These are phyloP conservation scores for Papiliotrema terrestris DNA, from an alignment of 1,284 basidiomycete species.

Conservation along the genomic window DNA sequence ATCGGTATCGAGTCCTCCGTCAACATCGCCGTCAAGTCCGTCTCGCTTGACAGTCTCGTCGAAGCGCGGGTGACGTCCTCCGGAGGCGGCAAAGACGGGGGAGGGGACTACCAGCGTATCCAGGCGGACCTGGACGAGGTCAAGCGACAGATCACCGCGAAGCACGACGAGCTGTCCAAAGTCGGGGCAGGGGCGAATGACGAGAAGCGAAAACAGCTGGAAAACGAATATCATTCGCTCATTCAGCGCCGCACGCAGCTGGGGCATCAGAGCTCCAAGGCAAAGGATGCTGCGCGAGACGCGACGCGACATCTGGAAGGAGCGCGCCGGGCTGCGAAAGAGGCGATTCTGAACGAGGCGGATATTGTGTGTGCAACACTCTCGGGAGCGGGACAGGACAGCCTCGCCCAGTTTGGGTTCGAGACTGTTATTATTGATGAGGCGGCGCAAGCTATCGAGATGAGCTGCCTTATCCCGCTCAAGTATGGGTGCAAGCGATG, in stretches of 20 bases:
- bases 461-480: constrained; percentile 93
- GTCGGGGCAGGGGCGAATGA: constrained; percentile 36
- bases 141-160: constrained; percentile 60
- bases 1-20: constrained; percentile 78
- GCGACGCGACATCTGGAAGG: constrained; percentile 69
- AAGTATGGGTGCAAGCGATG: constrained; percentile 82
- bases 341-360: constrained; percentile 77
- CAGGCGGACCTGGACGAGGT: constrained; percentile 66
- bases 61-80: constrained; percentile 66
- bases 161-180: constrained; percentile 57
- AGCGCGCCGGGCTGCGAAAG: constrained; percentile 64
- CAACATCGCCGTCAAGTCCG: constrained; percentile 76
- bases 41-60: constrained; percentile 82
- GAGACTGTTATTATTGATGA: constrained; percentile 98
- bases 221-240: constrained; percentile 66
- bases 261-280: constrained; percentile 67
- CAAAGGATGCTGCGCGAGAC: constrained; percentile 76
- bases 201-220: constrained; percentile 52
- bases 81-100: constrained; percentile 52
- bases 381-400: constrained; percentile 88
- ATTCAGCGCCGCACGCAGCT: constrained; percentile 63
- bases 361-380: constrained; percentile 95
- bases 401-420: constrained; percentile 78
- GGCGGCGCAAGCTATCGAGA: constrained; percentile 94
- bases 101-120: constrained; percentile 56